Evolutionary conservation across 768 basidiomycete species (phyloP), one percentile per base, ranked within the genome.

Genomic region (Pleurotus platypus): DNA sequence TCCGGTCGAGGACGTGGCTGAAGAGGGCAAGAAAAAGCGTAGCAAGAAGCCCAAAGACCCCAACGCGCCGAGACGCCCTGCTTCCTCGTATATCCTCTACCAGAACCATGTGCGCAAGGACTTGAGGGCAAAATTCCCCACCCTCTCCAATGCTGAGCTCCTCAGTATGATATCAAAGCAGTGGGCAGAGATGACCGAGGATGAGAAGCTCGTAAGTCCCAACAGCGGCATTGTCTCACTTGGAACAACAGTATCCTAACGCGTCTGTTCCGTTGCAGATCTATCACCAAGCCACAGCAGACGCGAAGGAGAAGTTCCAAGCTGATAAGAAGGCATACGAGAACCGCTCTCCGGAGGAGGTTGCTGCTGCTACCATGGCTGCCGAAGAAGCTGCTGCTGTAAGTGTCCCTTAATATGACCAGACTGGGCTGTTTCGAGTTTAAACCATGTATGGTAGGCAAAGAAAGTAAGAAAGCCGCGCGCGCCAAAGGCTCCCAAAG

Each of bases 21-120:
- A 73, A 20, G 74, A 71, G 49, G 62, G 68, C 47, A 88, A 84
- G 69, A 78, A 81, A 62, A 83, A 79, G 68, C 80, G 84, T 61
- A 75, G 75, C 62, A 75, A 75, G 57, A 93, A 87, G 72, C 87
- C 88, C 63, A 78, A 87, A 70, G 95, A 98, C 65, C 94, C 94
- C 16, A 89, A 94, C 70, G 94, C 94, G 57, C 96, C 96, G 30
- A 97, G 95, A 69, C 87, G 93, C 7, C 95, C 96, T 24, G 81
- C 93, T 12, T 91, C 91, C 5, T 93, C 94, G 16, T 98, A 96
- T 74, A 84, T 98, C 66, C 75, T 95, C 63, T 98, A 89, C 80
- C 96, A 98, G 75, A 97, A 96, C 68, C 89, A 90, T 12, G 79
- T 94, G 55, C 88, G 94, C 68, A 82, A 82, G 58, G 77, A 83